phyloP scores from a whole-genome alignment of 345 rosid genomes.

The Sonneratia alba region DNA sequence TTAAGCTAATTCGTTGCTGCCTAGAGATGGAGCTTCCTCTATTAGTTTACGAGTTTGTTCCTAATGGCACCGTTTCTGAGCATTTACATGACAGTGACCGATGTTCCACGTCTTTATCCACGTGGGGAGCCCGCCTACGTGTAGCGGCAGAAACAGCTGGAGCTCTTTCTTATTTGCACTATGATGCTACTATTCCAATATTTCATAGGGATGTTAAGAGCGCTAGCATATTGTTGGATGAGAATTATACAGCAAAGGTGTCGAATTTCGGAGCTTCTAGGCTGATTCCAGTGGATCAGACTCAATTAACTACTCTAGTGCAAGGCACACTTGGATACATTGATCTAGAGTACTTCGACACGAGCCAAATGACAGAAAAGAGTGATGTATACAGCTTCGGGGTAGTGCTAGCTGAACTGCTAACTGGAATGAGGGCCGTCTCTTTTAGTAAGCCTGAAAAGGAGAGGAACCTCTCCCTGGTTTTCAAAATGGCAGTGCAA shows the following conservation, averaged over 20 bases:
- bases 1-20: slow-evolving; percentile 37
- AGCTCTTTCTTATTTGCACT: slow-evolving; percentile 29
- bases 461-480: slow-evolving; percentile 19
- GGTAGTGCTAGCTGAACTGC: slow-evolving; percentile 31
- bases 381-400: slow-evolving; percentile 48
- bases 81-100: slow-evolving; percentile 23
- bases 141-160: slow-evolving; percentile 24
- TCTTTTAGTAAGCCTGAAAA: slow-evolving; percentile 18
- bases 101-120: slow-evolving; percentile 8
- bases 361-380: slow-evolving; percentile 22
- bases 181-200: slow-evolving; percentile 22
- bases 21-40: slow-evolving; percentile 40
- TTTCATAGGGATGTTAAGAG: slow-evolving; percentile 35
- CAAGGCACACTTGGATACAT: slow-evolving; percentile 40
- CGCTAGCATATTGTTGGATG: slow-evolving; percentile 33
- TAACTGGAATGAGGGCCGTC: slow-evolving; percentile 24
- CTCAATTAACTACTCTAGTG: slow-evolving; percentile 33
- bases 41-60: slow-evolving; percentile 31
- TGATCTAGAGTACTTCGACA: slow-evolving; percentile 35
- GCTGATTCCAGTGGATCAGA: slow-evolving; percentile 29
- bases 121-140: slow-evolving; percentile 28
- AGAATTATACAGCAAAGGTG: slow-evolving; percentile 27
- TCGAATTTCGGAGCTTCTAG: slow-evolving; percentile 45
- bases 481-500: slow-evolving; percentile 21
- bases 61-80: slow-evolving; percentile 34